Base-by-base conservation (phyloP, 345 rosid species). In the Schrenkiella parvula region DNA sequence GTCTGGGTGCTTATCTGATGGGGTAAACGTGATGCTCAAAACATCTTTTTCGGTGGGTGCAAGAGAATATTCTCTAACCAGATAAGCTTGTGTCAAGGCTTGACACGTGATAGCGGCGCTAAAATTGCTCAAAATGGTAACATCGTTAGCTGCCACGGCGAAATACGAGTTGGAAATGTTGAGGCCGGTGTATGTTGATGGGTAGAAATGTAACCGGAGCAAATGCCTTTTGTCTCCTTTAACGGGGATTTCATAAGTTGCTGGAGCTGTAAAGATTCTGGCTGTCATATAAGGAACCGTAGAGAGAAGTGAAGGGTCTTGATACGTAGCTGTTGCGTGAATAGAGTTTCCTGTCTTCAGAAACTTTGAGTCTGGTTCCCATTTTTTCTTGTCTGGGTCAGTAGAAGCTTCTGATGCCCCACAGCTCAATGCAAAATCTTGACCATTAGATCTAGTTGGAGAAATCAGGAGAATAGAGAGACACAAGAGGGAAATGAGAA, bases 261-360 rank as follows among this genome's bases (percentile, higher is more conserved):
- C 86, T 14, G 83, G 84, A 13, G 89, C 67, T 15, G 70, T 57
- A 65, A 91, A 88, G 46, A 88, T 77, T 70, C 98, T 82, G 4
- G 93, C 93, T 7, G 81, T 80, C 97, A 89, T 88, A 71, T 80
- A 88, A 4, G 97, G 98, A 57, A 89, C 41, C 3, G 70, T 46
- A 0, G 95, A 88, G 35, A 65, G 71, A 66, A 88, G 88, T 0
- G 93, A 82, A 70, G 97, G 84, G 52, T 89, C 96, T 68, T 89
- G 93, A 64, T 66, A 72, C 7, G 82, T 66, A 34, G 97, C 89
- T 64, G 72, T 78, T 9, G 78, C 82, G 0, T 68, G 56, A 8
- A 59, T 66, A 1, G 89, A 81, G 35, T 66, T 67, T 3, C 63
- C 67, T 4, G 83, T 69, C 10, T 38, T 19, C 19, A 90, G 48